Evolutionary conservation across 2,329 filamentous ascomycete species (phyloP), one percentile per base, ranked within the genome.

Genomic region (Fusarium humuli): DNA sequence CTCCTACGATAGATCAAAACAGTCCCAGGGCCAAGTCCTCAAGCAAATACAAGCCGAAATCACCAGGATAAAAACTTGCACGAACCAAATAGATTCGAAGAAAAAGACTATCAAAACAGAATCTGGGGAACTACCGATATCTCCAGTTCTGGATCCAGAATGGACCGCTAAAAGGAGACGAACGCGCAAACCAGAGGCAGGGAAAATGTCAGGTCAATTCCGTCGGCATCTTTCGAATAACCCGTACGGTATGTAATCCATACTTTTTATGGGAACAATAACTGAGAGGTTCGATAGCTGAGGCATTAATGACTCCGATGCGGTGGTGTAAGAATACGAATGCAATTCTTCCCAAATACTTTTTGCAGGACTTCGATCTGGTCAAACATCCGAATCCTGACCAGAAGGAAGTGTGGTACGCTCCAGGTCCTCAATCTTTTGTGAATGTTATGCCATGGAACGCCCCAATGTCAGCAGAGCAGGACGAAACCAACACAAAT

Each of bases 281-380:
- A 29, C 58, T 65, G 53, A 52, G 42, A 23, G 41, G 56, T 7
- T 14, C 5, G 32, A 27, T 57, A 92, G 91, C 91, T 5, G 84
- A 84, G 46, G 87, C 89, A 9, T 84, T 94, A 23, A 86, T 87
- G 30, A 86, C 86, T 0, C 87, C 89, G 0, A 60, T 90, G 23
- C 88, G 92, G 57, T 72, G 77, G 60, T 92, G 90, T 73, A 73
- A 78, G 23, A 75, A 85, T 32, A 88, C 89, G 2, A 65, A 73
- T 0, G 75, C 77, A 0, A 74, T 75, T 2, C 77, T 93, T 9
- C 92, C 92, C 3, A 79, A 77, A 16, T 88, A 85, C 73, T 91
- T 93, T 75, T 80, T 93, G 7, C 86, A 91, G 57, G 82, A 87
- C 32, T 89, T 93, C 64, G 83, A 85, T 29, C 73, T 89, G 3